Percentiles rank a stretch among this genome's conserved stretches.
Evolutionary conservation across 2,329 filamentous ascomycete genomes (phyloP).

Genomic region (Ceratocystiopsis brevicomis): DNA sequence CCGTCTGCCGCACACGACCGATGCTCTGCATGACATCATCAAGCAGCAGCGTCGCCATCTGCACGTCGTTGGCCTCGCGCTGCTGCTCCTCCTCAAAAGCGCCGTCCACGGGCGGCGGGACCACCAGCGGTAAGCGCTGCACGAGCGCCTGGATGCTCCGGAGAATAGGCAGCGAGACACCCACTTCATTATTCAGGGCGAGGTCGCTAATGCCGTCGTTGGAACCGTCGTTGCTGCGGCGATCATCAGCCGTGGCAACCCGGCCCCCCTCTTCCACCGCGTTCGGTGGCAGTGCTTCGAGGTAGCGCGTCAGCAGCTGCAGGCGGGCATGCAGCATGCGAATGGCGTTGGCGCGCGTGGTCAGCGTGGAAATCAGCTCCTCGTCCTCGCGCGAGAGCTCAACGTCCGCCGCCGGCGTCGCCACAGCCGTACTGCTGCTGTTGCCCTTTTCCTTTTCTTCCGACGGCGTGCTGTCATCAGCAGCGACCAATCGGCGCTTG

Average conservation of each 20-base stretch:
- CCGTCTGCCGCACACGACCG: conserved; percentile 50
- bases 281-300: conserved; percentile 50
- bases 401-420: conserved; percentile 19
- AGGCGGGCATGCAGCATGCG: conserved; percentile 77
- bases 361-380: conserved; percentile 47
- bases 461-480: neutral
- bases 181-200: conserved; percentile 13
- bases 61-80: conserved; percentile 68
- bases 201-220: conserved; percentile 7
- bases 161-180: conserved; percentile 49
- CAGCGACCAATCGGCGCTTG: conserved; percentile 20
- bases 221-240: too few relatives aligned
- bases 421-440: conserved; percentile 10
- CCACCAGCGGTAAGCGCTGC: conserved; percentile 62
- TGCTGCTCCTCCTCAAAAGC: conserved; percentile 52
- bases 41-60: conserved; percentile 51
- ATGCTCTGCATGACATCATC: conserved; percentile 57
- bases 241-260: too few relatives aligned
- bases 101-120: conserved; percentile 42
- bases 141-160: conserved; percentile 78
- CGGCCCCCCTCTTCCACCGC: conserved; percentile 22
- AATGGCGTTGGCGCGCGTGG: conserved; percentile 77
- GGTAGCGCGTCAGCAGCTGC: conserved; percentile 54
- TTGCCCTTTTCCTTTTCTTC: neutral
- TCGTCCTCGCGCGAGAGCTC: conserved; percentile 39